These are phyloP conservation scores for Macrolepiota fuliginosa DNA, from an alignment of 768 basidiomycete species.

Conservation along the genomic window DNA sequence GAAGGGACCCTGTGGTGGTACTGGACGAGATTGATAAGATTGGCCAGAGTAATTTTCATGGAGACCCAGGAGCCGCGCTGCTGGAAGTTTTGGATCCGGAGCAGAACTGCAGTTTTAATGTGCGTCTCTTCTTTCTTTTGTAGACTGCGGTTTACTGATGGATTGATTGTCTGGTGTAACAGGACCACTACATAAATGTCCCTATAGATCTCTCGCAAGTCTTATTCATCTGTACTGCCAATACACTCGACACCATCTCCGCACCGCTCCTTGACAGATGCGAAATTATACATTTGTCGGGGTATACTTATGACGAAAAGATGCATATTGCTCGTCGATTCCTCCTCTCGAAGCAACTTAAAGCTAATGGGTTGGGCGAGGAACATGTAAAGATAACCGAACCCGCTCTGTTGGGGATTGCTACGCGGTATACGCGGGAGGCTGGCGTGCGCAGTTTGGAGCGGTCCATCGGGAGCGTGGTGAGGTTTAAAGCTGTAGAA, in stretches of 20 bases:
- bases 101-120: conserved; percentile 80
- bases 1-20: conserved; percentile 77
- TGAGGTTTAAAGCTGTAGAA: conserved; percentile 89
- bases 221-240: conserved; percentile 91
- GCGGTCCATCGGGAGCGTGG: conserved; percentile 83
- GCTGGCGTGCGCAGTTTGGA: conserved; percentile 92
- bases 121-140: not conserved
- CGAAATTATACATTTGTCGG: conserved; percentile 76
- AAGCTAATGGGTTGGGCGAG: conserved; percentile 68
- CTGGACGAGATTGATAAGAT: conserved; percentile 95
- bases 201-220: conserved; percentile 87
- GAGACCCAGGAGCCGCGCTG: conserved; percentile 87
- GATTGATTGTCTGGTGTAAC: not conserved
- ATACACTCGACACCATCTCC: conserved; percentile 85
- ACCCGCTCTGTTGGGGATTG: conserved; percentile 66
- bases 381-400: conserved; percentile 66
- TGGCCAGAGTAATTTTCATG: conserved; percentile 84
- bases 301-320: conserved; percentile 91
- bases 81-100: conserved; percentile 94
- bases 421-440: conserved; percentile 83
- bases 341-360: conserved; percentile 85
- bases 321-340: conserved; percentile 84
- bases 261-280: conserved; percentile 87
- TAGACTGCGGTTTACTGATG: not conserved
- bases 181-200: conserved; percentile 87